Conservation (phyloP, 768 basidiomycete species). For the Mycena olivaceomarginata region DNA sequence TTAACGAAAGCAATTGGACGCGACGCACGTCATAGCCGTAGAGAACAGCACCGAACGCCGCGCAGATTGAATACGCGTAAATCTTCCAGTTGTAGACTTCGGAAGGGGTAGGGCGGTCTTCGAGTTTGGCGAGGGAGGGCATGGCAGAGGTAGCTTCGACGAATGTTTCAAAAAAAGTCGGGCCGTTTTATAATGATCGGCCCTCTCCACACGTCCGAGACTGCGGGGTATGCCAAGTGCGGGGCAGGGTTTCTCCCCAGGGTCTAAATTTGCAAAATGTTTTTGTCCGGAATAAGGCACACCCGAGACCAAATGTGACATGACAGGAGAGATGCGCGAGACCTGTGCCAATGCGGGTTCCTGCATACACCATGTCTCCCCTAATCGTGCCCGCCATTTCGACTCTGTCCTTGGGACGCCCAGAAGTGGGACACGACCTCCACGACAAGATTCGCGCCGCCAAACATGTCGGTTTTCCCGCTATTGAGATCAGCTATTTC, state of each 20-base stretch:
- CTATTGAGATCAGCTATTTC: slow-evolving; percentile 27
- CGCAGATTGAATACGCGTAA: slow-evolving; percentile 23
- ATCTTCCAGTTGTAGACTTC: slow-evolving; percentile 32
- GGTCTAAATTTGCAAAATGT: background rate
- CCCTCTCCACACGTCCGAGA: background rate
- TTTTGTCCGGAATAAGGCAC: background rate
- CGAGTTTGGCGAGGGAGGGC: slow-evolving; percentile 29
- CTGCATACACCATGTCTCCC: background rate
- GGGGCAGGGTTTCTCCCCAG: slow-evolving; percentile 5
- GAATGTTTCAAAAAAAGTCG: background rate
- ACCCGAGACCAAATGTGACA: background rate
- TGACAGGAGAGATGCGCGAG: background rate
- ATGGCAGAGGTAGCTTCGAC: slow-evolving; percentile 1
- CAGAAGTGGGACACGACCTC: slow-evolving; percentile 21
- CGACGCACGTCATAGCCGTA: slow-evolving; percentile 30
- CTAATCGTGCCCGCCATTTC: slow-evolving; percentile 15
- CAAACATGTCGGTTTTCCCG: slow-evolving; percentile 18
- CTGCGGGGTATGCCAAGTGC: background rate
- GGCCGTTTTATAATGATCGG: background rate
- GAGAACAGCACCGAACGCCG: slow-evolving; percentile 24
- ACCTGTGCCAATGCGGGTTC: background rate
- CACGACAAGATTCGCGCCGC: slow-evolving; percentile 29
- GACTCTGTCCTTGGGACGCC: slow-evolving; percentile 23
- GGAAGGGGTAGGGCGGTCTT: slow-evolving; percentile 25
- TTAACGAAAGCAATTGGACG: background rate